Evolutionary conservation across 495 filamentous ascomycete species (phyloP).

Genomic region (Xylaria sp.): DNA sequence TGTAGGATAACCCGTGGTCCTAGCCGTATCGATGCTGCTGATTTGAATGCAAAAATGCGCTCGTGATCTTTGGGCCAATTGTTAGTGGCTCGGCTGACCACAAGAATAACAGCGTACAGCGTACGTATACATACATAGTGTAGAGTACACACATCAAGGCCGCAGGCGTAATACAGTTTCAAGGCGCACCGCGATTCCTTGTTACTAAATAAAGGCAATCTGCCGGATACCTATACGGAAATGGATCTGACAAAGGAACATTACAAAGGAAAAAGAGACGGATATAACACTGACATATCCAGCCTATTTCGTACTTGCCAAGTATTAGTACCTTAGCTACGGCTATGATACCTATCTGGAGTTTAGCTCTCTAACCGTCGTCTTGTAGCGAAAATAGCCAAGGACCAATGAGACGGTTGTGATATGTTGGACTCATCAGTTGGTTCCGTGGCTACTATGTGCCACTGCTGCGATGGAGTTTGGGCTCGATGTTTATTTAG

Average conservation of each 20-base stretch:
- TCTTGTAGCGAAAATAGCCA: not conserved
- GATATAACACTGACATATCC: not conserved
- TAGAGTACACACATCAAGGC: not conserved
- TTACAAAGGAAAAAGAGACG: too few relatives aligned
- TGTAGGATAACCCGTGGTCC: not conserved
- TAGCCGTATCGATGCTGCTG: not conserved
- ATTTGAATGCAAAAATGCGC: not conserved
- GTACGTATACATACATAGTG: too few relatives aligned
- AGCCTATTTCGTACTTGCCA: not conserved
- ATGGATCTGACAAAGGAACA: not conserved
- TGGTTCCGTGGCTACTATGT: not conserved
- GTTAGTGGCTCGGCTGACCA: conserved; percentile 12
- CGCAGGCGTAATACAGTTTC: not conserved
- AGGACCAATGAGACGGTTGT: not conserved
- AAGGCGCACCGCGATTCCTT: not conserved
- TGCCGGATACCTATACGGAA: not conserved
- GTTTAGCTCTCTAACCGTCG: too few relatives aligned
- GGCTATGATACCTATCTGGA: not conserved
- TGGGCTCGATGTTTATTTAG: not conserved
- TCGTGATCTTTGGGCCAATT: not conserved
- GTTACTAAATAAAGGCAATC: conserved; percentile 2
- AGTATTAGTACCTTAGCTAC: not conserved
- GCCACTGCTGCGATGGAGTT: not conserved
- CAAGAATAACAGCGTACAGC: not conserved
- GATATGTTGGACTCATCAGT: not conserved